phyloP scores from a whole-genome alignment of 352 stramenopile species.

The Sclerospora graminicola region DNA sequence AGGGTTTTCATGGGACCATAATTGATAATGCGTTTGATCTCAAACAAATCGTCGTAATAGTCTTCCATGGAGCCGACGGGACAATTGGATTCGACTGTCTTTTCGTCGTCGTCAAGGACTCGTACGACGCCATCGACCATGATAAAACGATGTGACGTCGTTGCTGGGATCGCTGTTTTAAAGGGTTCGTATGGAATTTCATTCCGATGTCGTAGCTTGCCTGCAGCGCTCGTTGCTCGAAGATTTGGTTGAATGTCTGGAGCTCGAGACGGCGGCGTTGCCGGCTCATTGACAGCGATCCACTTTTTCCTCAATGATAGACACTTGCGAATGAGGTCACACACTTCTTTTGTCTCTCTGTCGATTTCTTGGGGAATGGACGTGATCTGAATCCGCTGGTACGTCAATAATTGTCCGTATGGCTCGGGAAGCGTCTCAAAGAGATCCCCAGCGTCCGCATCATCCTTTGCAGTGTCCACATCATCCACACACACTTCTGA shows the following conservation, averaged over 20 bases:
- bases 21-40: conserved; percentile 82
- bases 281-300: conserved; percentile 39
- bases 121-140: conserved; percentile 55
- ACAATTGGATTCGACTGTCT: conserved; percentile 25
- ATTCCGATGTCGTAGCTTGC: conserved; percentile 50
- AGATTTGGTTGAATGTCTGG: conserved; percentile 24
- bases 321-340: conserved; percentile 71
- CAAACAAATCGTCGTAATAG: conserved; percentile 70
- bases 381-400: conserved; percentile 77
- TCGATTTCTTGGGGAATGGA: conserved; percentile 52
- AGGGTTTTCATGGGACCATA: conserved; percentile 81
- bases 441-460: conserved; percentile 24
- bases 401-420: conserved; percentile 54
- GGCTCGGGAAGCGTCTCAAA: conserved; percentile 77
- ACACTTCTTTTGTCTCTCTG: conserved; percentile 66
- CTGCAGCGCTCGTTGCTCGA: conserved; percentile 13
- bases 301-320: conserved; percentile 59
- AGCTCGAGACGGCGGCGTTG: conserved; percentile 6
- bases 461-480: conserved; percentile 14
- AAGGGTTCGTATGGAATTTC: conserved; percentile 70
- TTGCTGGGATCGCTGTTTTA: conserved; percentile 23
- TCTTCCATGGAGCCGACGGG: conserved; percentile 35
- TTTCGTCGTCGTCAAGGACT: conserved; percentile 30
- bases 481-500: conserved; percentile 30
- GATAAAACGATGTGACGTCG: conserved; percentile 34